Evolutionary conservation across 306 rosid genomes (phyloP), one percentile per base, ranked within the genome.

Genomic region (Lagenaria siceraria): DNA sequence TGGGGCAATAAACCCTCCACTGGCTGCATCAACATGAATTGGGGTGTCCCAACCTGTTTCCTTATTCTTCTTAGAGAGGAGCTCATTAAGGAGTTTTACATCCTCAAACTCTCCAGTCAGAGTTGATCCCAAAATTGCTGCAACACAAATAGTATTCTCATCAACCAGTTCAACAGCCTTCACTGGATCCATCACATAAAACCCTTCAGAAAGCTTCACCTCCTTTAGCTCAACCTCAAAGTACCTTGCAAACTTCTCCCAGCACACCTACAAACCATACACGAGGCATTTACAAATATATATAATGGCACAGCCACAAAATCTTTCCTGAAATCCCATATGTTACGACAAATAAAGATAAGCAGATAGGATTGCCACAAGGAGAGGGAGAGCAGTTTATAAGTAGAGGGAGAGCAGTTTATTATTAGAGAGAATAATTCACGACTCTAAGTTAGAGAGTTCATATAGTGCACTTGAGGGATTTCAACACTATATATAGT

Each of bases 221-320:
- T 93, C 98, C 81, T 93, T 93, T 83, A 93, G 53, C 48, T 93
- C 98, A 75, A 93, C 98, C 81, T 93, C 98, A 7, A 93, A 93
- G 92, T 93, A 93, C 86, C 98, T 88, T 12, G 98, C 98, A 55
- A 93, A 93, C 85, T 93, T 93, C 91, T 93, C 97, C 98, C 98
- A 93, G 79, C 97, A 93, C 51, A 93, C 97, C 98, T 92, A 42
- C 48, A 42, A 10, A 42, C 10, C 48, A 10, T 13, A 42, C 48
- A 42, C 48, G 11, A 42, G 13, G 13, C 13, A 42, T 42, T 42
- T 42, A 42, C 13, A 29, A 29, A 4, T 29, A 29, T 29, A 4
- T 29, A 29, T 29, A 29, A 29, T 29, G 33, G 3, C 33, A 29
- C 33, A 29, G 33, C 33, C 33, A 10, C 12, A 42, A 2, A 42